Evolutionary conservation across 1,284 basidiomycete genomes (phyloP).

Genomic region (Puccinia hordei): DNA sequence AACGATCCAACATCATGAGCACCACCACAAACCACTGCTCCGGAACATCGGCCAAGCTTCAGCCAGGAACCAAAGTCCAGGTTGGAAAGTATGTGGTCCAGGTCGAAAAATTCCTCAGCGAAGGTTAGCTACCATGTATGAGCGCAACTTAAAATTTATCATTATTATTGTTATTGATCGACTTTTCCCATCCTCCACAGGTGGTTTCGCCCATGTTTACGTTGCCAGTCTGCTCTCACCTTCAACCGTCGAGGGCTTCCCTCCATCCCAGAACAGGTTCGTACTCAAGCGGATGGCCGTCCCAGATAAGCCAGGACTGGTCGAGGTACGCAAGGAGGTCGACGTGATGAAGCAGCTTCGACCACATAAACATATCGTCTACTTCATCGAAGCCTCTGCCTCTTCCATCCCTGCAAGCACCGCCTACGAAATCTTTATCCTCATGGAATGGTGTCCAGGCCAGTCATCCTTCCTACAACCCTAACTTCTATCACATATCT

Average conservation of each 20-base stretch:
- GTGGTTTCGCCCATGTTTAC: slow-evolving; percentile 98
- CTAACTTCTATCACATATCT: background rate
- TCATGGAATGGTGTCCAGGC: slow-evolving; percentile 93
- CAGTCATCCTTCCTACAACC: slow-evolving; percentile 53
- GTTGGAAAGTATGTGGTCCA: slow-evolving; percentile 88
- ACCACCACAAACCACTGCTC: background rate
- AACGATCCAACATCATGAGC: background rate
- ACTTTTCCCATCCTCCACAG: too few species aligned
- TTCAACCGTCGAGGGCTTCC: slow-evolving; percentile 53
- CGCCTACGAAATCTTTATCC: slow-evolving; percentile 91
- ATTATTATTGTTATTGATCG: too few species aligned
- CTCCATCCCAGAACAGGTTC: slow-evolving; percentile 82
- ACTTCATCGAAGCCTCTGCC: slow-evolving; percentile 85
- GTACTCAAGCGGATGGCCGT: slow-evolving; percentile 97
- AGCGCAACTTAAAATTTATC: too few species aligned
- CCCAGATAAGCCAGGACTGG: slow-evolving; percentile 80
- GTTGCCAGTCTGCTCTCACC: slow-evolving; percentile 71
- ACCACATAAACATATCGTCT: slow-evolving; percentile 87
- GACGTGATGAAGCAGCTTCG: slow-evolving; percentile 91
- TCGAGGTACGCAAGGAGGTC: slow-evolving; percentile 96
- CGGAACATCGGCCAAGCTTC: slow-evolving; percentile 55
- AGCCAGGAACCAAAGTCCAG: slow-evolving; percentile 77
- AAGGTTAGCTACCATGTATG: slow-evolving; percentile 77
- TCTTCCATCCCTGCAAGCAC: slow-evolving; percentile 80
- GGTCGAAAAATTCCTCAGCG: slow-evolving; percentile 84